phyloP scores from a whole-genome alignment of 2,329 filamentous ascomycete genomes.

The Penicillium sp. region DNA sequence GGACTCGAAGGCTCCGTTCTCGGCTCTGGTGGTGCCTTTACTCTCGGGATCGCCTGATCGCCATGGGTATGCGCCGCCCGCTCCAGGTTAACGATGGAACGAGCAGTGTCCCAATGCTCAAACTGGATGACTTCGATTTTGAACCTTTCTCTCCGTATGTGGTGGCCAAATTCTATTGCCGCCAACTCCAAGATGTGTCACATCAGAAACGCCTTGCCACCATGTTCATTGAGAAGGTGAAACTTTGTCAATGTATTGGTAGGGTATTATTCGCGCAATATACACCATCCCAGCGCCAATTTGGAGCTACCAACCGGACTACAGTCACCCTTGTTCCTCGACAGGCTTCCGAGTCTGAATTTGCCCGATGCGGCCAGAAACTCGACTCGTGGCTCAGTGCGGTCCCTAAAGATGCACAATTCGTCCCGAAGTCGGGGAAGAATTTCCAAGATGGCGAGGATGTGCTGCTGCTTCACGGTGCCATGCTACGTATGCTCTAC shows the following conservation, averaged over 20 bases:
- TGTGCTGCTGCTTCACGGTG: constrained; percentile 63
- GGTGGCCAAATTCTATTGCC: constrained; percentile 62
- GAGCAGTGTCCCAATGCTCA: constrained; percentile 86
- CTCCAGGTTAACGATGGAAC: constrained; percentile 87
- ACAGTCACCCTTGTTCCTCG: constrained; percentile 82
- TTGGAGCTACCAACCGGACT: constrained; percentile 62
- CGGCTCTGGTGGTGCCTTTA: constrained; percentile 94
- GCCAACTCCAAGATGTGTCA: constrained; percentile 63
- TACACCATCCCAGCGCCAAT: constrained; percentile 75
- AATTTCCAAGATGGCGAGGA: constrained; percentile 51
- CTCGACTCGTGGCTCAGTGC: constrained; percentile 70
- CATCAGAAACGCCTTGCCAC: constrained; percentile 73
- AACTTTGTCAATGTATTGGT: constrained; percentile 80
- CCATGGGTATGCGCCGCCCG: constrained; percentile 82
- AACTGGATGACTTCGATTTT: constrained; percentile 75
- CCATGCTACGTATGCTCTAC: constrained; percentile 86
- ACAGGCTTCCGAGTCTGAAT: constrained; percentile 72
- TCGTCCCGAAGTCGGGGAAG: constrained; percentile 60
- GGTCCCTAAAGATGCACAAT: constrained; percentile 67
- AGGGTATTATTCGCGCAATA: constrained; percentile 84
- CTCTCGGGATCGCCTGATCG: constrained; percentile 84
- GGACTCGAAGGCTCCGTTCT: constrained; percentile 74
- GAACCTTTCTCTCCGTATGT: constrained; percentile 63
- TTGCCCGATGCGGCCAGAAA: constrained; percentile 71
- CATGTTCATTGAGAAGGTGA: constrained; percentile 85